Base-by-base conservation (phyloP, 139 green algal species). In the Coelastrella sp. region DNA sequence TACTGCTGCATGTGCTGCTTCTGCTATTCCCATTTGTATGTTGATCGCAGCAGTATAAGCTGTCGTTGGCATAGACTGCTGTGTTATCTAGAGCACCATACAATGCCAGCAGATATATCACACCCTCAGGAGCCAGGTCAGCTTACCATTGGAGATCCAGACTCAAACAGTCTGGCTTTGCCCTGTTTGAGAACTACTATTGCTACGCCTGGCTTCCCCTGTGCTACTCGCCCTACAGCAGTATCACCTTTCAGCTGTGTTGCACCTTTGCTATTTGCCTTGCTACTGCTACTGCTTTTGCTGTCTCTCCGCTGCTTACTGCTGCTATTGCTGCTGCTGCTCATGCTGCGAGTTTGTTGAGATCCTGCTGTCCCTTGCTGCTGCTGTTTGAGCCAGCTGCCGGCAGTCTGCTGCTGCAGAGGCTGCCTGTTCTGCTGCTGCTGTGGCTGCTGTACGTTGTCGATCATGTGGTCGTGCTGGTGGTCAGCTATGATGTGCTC, bases 101-200 rank as follows among this genome's bases (percentile, higher is more conserved):
- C 32, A 47, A 47, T 47, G 32, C 32, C 32, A 47, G 32, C 32
- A 47, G 32, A 47, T 47, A 47, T 47, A 47, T 47, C 32, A 47
- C 32, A 47, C 32, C 32, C 32, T 47, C 32, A 47, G 17, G 71
- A 47, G 71, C 71, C 71, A 23, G 71, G 14, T 77, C 7, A 54
- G 7, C 32, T 32, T 59, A 90, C 84, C 90, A 91, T 87, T 8
- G 87, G 87, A 20, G 86, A 91, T 3, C 87, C 87, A 58, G 74
- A 58, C 20, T 88, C 66, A 68, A 98, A 98, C 17, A 98, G 91
- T 57, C 92, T 93, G 10, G 92, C 86, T 81, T 98, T 98, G 84
- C 94, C 96, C 7, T 93, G 90, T 80, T 97, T 97, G 1, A 98
- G 90, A 17, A 98, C 90, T 60, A 95, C 95, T 3, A 90, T 73